Conservation (phyloP, 2,329 filamentous ascomycete species). For the Cadophora malorum region DNA sequence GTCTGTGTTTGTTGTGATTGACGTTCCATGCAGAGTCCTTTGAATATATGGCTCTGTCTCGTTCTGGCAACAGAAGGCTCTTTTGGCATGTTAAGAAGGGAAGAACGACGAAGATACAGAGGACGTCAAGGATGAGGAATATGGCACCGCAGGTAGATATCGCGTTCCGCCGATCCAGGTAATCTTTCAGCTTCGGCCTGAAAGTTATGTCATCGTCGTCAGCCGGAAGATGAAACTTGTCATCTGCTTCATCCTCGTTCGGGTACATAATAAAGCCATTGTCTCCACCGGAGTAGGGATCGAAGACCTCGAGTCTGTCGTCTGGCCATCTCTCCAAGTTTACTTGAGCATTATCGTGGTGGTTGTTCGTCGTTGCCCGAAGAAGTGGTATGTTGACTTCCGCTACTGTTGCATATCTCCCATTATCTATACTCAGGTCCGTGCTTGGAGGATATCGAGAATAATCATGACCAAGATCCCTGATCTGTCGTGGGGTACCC, state of each 20-base stretch:
- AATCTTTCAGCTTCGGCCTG: slow-evolving; percentile 52
- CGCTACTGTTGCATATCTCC: slow-evolving; percentile 9
- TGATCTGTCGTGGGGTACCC: slow-evolving; percentile 34
- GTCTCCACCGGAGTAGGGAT: slow-evolving; percentile 49
- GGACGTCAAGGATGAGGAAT: slow-evolving; percentile 55
- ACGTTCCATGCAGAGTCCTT: slow-evolving; percentile 47
- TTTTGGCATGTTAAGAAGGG: slow-evolving; percentile 55
- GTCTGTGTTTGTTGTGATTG: slow-evolving; percentile 53
- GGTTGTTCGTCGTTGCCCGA: slow-evolving; percentile 33
- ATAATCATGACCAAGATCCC: slow-evolving; percentile 43
- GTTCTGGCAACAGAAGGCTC: slow-evolving; percentile 23
- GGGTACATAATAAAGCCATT: slow-evolving; percentile 51
- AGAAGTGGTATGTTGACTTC: slow-evolving; percentile 25
- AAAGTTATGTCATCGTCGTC: slow-evolving; percentile 53
- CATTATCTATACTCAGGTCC: slow-evolving; percentile 11
- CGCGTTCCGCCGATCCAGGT: slow-evolving; percentile 52
- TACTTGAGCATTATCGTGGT: slow-evolving; percentile 37
- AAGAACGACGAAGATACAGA: slow-evolving; percentile 57
- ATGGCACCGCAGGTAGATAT: slow-evolving; percentile 46
- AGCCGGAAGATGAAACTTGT: slow-evolving; percentile 59
- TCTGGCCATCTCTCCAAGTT: slow-evolving; percentile 51
- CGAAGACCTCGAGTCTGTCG: slow-evolving; percentile 53
- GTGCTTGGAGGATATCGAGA: slow-evolving; percentile 43
- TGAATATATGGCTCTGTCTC: slow-evolving; percentile 8
- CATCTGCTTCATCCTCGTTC: slow-evolving; percentile 59